Base-by-base conservation (phyloP, 768 basidiomycete genomes). In the Tubosaeta brunneosetosa region DNA sequence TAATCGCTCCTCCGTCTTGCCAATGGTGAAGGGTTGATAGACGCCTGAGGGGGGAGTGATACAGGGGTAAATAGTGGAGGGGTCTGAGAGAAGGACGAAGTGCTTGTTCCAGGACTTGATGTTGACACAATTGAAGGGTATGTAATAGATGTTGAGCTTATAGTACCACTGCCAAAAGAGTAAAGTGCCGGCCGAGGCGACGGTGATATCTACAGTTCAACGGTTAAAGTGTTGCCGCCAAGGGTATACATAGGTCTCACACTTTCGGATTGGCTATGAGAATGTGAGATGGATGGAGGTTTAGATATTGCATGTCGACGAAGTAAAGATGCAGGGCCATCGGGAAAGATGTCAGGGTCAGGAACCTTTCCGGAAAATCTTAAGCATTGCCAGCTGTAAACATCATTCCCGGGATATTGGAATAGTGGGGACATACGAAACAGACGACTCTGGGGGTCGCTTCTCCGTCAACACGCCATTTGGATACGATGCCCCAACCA, bases 11-110 rank as follows among this genome's bases (percentile, higher is more conserved):
- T 69, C 50, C 88, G 82, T 51, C 89, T 79, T 6, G 88, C 77
- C 5, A 91, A 74, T 6, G 87, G 77, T 16, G 86, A 85, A 26
- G 86, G 83, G 59, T 91, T 91, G 56, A 92, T 84, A 27, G 92
- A 91, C 10, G 90, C 91, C 66, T 83, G 86, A 2, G 93, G 92
- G 11, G 91, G 93, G 1, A 87, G 78, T 0, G 88, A 74, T 46
- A 72, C 72, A 44, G 73, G 54, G 16, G 66, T 68, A 54, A 77
- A 77, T 33, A 66, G 58, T 29, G 70, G 62, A 44, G 75, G 55
- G 10, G 74, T 69, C 17, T 77, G 62, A 52, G 68, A 62, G 61
- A 76, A 75, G 26, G 77, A 71, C 1, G 76, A 75, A 46, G 61
- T 49, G 33, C 66, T 61, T 47, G 73, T 65, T 44, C 63, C 51